phyloP scores from a whole-genome alignment of 257 asterid species.

The Primulina huaijiensis region DNA sequence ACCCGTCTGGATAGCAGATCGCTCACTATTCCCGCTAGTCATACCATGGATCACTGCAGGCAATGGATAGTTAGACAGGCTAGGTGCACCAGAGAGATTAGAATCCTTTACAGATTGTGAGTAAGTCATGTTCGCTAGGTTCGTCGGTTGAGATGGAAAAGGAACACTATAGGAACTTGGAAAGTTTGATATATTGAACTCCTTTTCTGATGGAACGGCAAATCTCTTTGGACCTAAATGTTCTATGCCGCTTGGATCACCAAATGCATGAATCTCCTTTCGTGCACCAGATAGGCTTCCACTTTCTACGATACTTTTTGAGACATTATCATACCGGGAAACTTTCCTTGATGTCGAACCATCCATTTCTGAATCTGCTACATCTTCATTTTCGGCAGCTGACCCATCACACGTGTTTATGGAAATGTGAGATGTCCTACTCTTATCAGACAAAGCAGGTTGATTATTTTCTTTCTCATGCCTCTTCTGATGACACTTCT shows the following conservation, averaged over 20 bases:
- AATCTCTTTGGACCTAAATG: constrained; percentile 61
- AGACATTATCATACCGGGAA: constrained; percentile 48
- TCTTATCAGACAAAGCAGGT: constrained; percentile 49
- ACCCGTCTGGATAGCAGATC: constrained; percentile 48
- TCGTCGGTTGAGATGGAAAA: constrained; percentile 45
- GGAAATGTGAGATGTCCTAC: constrained; percentile 76
- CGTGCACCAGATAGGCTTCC: constrained; percentile 40
- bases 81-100: constrained; percentile 37
- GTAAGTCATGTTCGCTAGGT: constrained; percentile 50
- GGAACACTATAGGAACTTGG: constrained; percentile 47
- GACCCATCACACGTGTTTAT: constrained; percentile 89
- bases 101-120: constrained; percentile 56
- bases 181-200: constrained; percentile 44
- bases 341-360: constrained; percentile 68
- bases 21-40: constrained; percentile 47
- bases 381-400: constrained; percentile 95
- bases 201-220: constrained; percentile 72
- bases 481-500: constrained; percentile 57
- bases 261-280: constrained; percentile 50
- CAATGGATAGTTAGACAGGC: constrained; percentile 44
- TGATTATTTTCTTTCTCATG: constrained; percentile 51
- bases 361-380: constrained; percentile 90
- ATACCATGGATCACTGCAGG: constrained; percentile 60
- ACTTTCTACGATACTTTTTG: constrained; percentile 40
- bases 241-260: constrained; percentile 56